Evolutionary conservation across 73 alveolate species (phyloP).

Genomic region (Uronychia binucleata): DNA sequence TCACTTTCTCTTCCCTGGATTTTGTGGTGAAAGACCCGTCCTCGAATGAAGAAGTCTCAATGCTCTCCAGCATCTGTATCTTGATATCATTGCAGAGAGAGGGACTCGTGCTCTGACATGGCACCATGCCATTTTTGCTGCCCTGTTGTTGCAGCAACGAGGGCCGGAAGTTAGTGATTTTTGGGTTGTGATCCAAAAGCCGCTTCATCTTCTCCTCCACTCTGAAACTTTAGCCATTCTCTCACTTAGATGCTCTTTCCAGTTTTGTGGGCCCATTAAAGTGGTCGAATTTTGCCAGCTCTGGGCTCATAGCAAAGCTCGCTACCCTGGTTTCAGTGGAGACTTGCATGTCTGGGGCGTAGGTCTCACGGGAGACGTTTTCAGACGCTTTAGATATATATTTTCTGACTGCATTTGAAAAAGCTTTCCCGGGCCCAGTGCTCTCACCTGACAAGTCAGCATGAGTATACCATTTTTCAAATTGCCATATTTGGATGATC

Average conservation of each 20-base stretch:
- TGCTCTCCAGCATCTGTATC: background rate
- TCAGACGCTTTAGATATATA: too few species aligned
- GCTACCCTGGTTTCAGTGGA: background rate
- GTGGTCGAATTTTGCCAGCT: background rate
- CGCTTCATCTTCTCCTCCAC: background rate
- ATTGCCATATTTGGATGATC: too few species aligned
- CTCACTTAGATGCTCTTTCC: background rate
- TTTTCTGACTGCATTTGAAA: too few species aligned
- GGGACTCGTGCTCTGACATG: background rate
- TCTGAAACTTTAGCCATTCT: background rate
- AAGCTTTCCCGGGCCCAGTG: background rate
- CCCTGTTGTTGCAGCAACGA: background rate
- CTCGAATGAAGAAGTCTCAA: background rate
- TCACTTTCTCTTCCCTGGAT: background rate
- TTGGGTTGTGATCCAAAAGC: background rate
- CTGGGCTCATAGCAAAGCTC: background rate
- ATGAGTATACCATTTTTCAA: too few species aligned
- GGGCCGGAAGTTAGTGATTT: background rate
- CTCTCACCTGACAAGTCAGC: too few species aligned
- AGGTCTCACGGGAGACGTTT: background rate
- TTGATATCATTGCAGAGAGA: too few species aligned
- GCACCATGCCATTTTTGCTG: background rate
- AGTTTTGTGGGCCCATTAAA: background rate
- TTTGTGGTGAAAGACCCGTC: background rate
- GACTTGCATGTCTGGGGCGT: background rate